Base-by-base conservation (phyloP, 2,329 filamentous ascomycete species). In the Sphaceloma murrayae region DNA sequence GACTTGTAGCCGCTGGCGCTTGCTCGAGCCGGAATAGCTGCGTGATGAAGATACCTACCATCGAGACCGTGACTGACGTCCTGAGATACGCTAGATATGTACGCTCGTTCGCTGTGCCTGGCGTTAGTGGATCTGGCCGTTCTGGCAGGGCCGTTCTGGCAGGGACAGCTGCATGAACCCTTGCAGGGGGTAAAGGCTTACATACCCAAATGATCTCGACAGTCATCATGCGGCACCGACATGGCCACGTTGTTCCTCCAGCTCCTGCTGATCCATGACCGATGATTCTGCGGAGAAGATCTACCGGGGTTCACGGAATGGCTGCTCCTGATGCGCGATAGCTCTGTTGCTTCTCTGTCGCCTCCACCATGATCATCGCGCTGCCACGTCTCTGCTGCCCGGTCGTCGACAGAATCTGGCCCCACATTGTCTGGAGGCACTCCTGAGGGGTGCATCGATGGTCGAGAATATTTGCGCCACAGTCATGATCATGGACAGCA, bases 41-140 rank as follows among this genome's bases (percentile, higher is more conserved):
- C 0, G 80, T 76, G 19, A 81, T 70, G 2, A 76, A 53, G 2
- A 81, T 74, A 13, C 80, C 80, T 14, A 78, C 64, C 63, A 84
- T 79, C 10, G 80, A 77, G 29, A 85, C 67, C n/a, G 74, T 69
- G 27, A 82, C 62, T 0, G 79, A 83, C 1, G 81, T 86, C 14
- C 82, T 74, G 21, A 85, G 69, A 58, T 85, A 86, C 21, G 73
- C 79, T 13, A 87, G 73, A 56, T 80, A 87, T 13, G 82, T 87
- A 46, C 82, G 69, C 61, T 87, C 81, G 45, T 85, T 72, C 27
- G 82, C 82, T 85, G 53, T 10, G n/a, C n/a, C n/a, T n/a, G n/a
- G n/a, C n/a, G n/a, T n/a, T n/a, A n/a, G n/a, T n/a, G n/a, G n/a
- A n/a, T n/a, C n/a, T n/a, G n/a, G n/a, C n/a, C n/a, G n/a, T n/a